phyloP scores from a whole-genome alignment of 1,139 yeast genomes.

The Meyerozyma carpophila region DNA sequence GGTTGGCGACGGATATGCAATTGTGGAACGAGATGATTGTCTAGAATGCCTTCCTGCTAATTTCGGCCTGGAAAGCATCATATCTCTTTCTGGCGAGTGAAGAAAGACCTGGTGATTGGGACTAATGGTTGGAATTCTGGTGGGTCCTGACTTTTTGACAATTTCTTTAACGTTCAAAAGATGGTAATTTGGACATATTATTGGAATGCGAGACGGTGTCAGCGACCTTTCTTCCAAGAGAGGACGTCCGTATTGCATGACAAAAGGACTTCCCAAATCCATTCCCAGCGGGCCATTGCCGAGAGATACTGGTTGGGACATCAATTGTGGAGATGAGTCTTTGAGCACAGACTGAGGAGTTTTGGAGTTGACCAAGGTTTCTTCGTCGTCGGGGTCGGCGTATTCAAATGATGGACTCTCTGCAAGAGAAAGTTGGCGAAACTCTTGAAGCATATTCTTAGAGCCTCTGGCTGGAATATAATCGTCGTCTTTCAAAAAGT shows the following conservation, averaged over 20 bases:
- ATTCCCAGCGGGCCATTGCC: neutral
- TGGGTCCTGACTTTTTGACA: conserved; percentile 13
- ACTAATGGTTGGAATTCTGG: conserved; percentile 28
- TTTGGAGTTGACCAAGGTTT: conserved; percentile 14
- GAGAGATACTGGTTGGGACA: too few relatives aligned
- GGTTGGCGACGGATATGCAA: neutral
- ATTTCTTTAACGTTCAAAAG: conserved; percentile 19
- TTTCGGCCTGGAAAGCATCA: neutral
- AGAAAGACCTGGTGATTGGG: conserved; percentile 26
- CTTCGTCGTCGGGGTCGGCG: conserved; percentile 15
- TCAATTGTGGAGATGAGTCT: neutral
- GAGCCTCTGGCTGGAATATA: conserved; percentile 10
- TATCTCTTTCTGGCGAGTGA: conserved; percentile 18
- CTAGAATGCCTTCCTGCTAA: conserved; percentile 1
- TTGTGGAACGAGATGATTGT: conserved; percentile 2
- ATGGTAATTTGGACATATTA: conserved; percentile 19
- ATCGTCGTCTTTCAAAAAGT: conserved; percentile 13
- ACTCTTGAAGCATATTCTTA: conserved; percentile 6
- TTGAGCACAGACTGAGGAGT: conserved; percentile 10
- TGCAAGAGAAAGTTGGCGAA: conserved; percentile 3
- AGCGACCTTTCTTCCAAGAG: conserved; percentile 2
- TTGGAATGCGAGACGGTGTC: conserved; percentile 21
- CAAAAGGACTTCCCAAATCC: neutral
- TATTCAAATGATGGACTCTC: neutral
- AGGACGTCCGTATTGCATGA: neutral